Base-by-base conservation (phyloP, 1,139 yeast species). In the Ogataea hybrid region DNA sequence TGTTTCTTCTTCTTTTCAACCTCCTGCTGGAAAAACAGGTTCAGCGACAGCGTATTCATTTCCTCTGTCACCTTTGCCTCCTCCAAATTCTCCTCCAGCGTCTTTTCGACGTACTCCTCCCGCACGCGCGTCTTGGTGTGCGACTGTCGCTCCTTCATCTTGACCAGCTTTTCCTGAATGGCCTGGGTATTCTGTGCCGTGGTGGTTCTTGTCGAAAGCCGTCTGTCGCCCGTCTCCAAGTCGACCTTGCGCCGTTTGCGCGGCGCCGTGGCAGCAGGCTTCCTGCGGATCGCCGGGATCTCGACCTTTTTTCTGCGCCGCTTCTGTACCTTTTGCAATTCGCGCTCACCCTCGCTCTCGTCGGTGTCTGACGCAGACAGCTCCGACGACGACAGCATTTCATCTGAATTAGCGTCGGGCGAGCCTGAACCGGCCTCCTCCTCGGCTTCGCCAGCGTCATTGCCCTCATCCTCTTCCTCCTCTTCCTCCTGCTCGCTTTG, bases 1-100 rank as follows among this genome's bases (percentile, higher is more conserved):
- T 90, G 90, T 42, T 76, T 75, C 60, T 83, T 83, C 61, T 87
- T 88, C 57, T 87, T 84, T 35, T 80, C 83, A 34, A 84, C 71
- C 61, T 92, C 98, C 59, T 87, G 92, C 54, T 90, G 94, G 54
- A 83, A 78, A 57, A 86, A 90, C 55, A 75, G 71, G 48, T 85
- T 79, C 50, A 92, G 69, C 3, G 97, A 84, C 23, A 78, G 70
- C 4, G 80, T 67, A 61, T 94, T 92, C 38, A 76, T 74, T 57
- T 76, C 73, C 61, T 92, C 98, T 0, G 97, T 92, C 52, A 83
- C 85, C 35, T 81, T 70, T 0, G 98, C 97, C 58, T 89, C 95
- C 10, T 75, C 83, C 39, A 92, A 65, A 44, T 90, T 71, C 59
- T 92, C 96, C 48, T 84, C 96, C 56, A 92, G 95, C 0, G 98